Evolutionary conservation across 2,329 filamentous ascomycete genomes (phyloP), one percentile per base, ranked within the genome.

Genomic region (Raffaelea albimanens): DNA sequence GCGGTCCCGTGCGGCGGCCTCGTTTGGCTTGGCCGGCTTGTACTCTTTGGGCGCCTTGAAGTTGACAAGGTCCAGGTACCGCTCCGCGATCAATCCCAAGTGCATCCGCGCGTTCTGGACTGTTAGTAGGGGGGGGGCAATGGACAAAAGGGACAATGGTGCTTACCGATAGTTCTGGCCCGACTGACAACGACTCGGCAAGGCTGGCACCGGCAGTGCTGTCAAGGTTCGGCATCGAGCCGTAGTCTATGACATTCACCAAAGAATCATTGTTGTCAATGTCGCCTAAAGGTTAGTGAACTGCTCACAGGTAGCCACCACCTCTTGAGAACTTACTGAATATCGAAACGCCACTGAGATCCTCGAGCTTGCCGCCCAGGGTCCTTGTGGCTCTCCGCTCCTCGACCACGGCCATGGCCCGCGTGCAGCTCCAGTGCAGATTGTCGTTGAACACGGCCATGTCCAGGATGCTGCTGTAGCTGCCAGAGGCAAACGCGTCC

Each of bases 391-490:
- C 70, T 31, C 73, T 67, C 3, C 68, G 61, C 48, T 73, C 70
- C 54, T 81, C 77, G 0, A 77, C 62, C 1, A 74, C 57, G 10
- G 73, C 68, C 67, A 78, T 72, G 9, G 67, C 68, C 9, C 75
- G 58, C 0, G 74, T 78, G 47, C 71, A 75, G 53, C 76, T 78
- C 25, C 60, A 61, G 13, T 69, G 62, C 31, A 78, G 61, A 2
- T 62, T 59, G 19, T 68, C 61, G 14, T 69, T 68, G 43, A 70
- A 71, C 11, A 62, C 53, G 0, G 70, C 66, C 49, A 78, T 69
- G 18, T 67, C 64, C 3, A 75, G 57, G 1, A 78, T 64, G 44
- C 72, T 75, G 4, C 63, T 65, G 55, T 78, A 79, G 55, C 67
- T 78, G 2, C 67, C 69, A 0, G 69, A 58, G 5, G 71, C 63